Evolutionary conservation across 202 grass and related monocot species (phyloP).

Genomic region (Setaria italica): DNA sequence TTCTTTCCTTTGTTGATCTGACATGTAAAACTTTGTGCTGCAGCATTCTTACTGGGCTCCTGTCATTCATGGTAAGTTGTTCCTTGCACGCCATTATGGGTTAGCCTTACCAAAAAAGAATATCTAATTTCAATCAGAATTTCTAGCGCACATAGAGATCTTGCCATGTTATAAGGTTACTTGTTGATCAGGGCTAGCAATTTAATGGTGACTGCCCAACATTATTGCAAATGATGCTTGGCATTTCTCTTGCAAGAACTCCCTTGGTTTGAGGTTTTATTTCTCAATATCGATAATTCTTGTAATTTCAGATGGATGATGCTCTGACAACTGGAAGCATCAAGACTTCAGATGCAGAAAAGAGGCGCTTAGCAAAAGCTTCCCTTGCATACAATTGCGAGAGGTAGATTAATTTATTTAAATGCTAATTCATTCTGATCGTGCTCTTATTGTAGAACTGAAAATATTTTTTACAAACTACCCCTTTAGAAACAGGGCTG

Average conservation of each 20-base stretch:
- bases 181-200: background rate
- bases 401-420: slow-evolving; percentile 70
- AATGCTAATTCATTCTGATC: background rate
- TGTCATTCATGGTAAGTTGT: slow-evolving; percentile 96
- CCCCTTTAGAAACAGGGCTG: background rate
- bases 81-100: background rate
- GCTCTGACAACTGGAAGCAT: slow-evolving; percentile 94
- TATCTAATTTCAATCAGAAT: background rate
- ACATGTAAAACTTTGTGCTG: slow-evolving; percentile 52
- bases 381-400: slow-evolving; percentile 97
- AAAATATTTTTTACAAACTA: background rate
- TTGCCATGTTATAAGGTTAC: slow-evolving; percentile 1
- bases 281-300: background rate
- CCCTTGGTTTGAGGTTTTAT: background rate
- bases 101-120: background rate
- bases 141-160: background rate
- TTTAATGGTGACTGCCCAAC: background rate
- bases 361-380: slow-evolving; percentile 82
- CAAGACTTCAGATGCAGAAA: slow-evolving; percentile 82
- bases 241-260: background rate
- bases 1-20: slow-evolving; percentile 33
- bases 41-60: slow-evolving; percentile 96
- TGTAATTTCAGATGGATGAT: slow-evolving; percentile 80
- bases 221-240: slow-evolving; percentile 2
- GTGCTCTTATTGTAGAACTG: background rate